phyloP scores from a whole-genome alignment of 1,139 yeast species.

The Yamadazyma songkhlaensis region DNA sequence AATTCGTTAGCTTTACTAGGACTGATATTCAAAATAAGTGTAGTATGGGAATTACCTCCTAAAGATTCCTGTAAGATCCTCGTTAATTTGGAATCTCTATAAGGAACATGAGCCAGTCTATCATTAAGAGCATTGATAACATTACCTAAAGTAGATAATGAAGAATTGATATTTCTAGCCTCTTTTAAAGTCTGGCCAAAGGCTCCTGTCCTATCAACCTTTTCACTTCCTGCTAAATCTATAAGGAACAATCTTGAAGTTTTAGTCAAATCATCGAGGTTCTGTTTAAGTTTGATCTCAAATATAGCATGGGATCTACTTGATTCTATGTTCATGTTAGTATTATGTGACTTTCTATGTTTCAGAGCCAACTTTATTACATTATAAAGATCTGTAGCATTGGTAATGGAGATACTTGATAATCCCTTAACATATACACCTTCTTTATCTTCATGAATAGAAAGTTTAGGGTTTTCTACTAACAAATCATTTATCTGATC shows the following conservation, averaged over 20 bases:
- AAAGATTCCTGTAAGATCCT: slow-evolving; percentile 79
- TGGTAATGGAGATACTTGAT: slow-evolving; percentile 57
- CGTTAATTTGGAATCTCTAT: slow-evolving; percentile 81
- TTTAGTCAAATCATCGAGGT: slow-evolving; percentile 57
- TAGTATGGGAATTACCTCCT: slow-evolving; percentile 85
- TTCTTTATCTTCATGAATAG: slow-evolving; percentile 64
- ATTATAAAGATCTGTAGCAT: slow-evolving; percentile 55
- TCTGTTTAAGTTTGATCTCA: slow-evolving; percentile 63
- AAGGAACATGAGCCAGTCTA: slow-evolving; percentile 66
- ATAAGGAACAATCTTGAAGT: slow-evolving; percentile 72
- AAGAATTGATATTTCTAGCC: slow-evolving; percentile 78
- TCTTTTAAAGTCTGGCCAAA: slow-evolving; percentile 75
- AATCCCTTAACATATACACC: slow-evolving; percentile 75
- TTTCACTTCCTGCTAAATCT: slow-evolving; percentile 89
- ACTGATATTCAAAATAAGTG: slow-evolving; percentile 76
- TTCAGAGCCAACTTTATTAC: slow-evolving; percentile 56
- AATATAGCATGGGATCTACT: slow-evolving; percentile 84
- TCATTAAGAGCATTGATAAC: slow-evolving; percentile 81
- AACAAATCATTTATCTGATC: slow-evolving; percentile 70
- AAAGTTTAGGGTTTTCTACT: slow-evolving; percentile 33
- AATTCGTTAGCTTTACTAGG: slow-evolving; percentile 58
- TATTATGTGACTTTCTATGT: slow-evolving; percentile 56
- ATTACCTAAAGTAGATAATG: slow-evolving; percentile 75
- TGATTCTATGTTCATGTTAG: slow-evolving; percentile 73
- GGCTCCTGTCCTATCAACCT: slow-evolving; percentile 80